Base-by-base conservation (phyloP, 805 yeast genomes). In the Candida schatavii region DNA sequence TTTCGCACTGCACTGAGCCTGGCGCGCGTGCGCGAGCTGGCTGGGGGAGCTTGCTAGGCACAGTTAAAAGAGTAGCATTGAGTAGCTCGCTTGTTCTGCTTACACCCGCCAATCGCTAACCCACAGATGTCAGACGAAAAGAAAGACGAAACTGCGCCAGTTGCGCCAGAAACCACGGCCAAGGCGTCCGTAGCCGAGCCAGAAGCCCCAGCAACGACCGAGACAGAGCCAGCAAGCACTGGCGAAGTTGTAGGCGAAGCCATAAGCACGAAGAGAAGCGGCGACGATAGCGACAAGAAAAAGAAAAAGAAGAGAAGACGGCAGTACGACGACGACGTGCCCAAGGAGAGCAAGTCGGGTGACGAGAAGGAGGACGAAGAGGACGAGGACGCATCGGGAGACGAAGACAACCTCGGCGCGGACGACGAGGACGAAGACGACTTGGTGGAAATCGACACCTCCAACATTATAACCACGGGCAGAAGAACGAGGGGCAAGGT, bases 401-500 rank as follows among this genome's bases (percentile, higher is more conserved):
- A 74, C 36, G 81, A 77, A 47, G 82, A 74, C 32, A 78, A 77
- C 45, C 56, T 73, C 4, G 78, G 70, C 25, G 82, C 74, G 27
- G 88, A 78, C 17, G 87, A 80, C 13, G 81, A 74, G 17, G 89
- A 80, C 19, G 93, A 85, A 27, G 95, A 86, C 52, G 91, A 85
- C 53, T 70, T 88, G 49, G 74, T 75, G 27, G 95, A 85, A 63
- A 86, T 89, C 50, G 95, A 87, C 56, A 72, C 84, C 30, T 69
- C 88, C 30, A 90, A 89, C 64, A 88, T 89, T 59, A 88, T 88
- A 49, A 74, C 84, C n/a, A 67, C 79, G 14, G 93, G 95, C 11
- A 76, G 95, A 65, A 85, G 97, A 71, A 89, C 97, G 5, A 78
- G 97, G 51, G 95, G 97, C 13, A 85, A 82, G 56, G 85, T 83